Percentiles rank a stretch among this genome's conserved stretches.
phyloP scores from a whole-genome alignment of 495 filamentous ascomycete genomes.

The Penicillium herquei region DNA sequence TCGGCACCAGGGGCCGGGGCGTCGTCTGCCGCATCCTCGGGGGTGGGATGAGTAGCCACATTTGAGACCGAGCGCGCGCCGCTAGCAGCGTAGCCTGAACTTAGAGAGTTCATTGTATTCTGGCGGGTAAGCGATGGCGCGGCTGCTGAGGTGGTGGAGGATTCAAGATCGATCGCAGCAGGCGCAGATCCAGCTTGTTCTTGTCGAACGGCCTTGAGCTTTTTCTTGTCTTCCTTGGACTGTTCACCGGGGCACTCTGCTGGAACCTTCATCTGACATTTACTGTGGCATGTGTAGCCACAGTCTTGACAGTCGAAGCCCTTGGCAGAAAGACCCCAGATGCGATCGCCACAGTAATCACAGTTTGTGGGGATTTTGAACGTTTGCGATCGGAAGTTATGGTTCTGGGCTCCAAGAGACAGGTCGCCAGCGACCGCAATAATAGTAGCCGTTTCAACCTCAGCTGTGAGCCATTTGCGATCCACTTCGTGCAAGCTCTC shows the following conservation, averaged over 20 bases:
- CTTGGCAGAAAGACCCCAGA: slow-evolving; percentile 95
- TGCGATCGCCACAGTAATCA: slow-evolving; percentile 91
- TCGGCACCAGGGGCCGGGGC: slow-evolving; percentile 27
- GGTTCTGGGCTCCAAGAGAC: slow-evolving; percentile 83
- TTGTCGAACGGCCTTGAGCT: slow-evolving; percentile 79
- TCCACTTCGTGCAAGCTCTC: slow-evolving; percentile 87
- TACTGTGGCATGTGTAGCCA: slow-evolving; percentile 96
- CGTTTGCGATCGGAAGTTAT: slow-evolving; percentile 94
- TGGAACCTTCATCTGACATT: slow-evolving; percentile 98
- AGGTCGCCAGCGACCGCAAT: slow-evolving; percentile 84
- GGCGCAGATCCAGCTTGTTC: slow-evolving; percentile 65
- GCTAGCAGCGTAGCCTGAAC: slow-evolving; percentile 82
- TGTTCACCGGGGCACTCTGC: slow-evolving; percentile 93
- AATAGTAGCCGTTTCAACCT: slow-evolving; percentile 90
- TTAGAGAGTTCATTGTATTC: slow-evolving; percentile 91
- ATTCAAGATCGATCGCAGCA: slow-evolving; percentile 29
- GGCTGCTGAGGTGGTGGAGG: slow-evolving; percentile 37
- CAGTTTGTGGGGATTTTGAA: slow-evolving; percentile 99
- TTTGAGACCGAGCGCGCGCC: slow-evolving; percentile 71
- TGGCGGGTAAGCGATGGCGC: slow-evolving; percentile 64
- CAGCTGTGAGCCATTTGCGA: slow-evolving; percentile 77
- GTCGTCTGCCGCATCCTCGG: slow-evolving; percentile 35
- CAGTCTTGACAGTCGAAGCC: slow-evolving; percentile 94
- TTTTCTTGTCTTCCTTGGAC: slow-evolving; percentile 91
- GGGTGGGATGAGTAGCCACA: slow-evolving; percentile 40